A percentile compares a stretch with the other conserved stretches of the same genome.
Conservation (phyloP, 495 filamentous ascomycete genomes). For the Arthonia radiata region DNA sequence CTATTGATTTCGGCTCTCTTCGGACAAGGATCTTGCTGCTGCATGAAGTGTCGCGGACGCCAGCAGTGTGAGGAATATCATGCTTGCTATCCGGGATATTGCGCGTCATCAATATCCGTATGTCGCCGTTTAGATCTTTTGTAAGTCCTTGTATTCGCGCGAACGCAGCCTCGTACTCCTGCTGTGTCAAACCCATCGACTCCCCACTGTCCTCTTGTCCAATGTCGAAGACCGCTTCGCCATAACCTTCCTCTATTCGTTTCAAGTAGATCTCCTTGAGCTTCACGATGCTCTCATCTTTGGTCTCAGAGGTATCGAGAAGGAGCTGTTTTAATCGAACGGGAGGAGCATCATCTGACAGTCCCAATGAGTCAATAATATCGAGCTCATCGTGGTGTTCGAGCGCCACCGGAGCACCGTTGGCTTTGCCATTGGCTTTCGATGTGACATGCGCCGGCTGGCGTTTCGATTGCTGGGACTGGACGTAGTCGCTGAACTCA, state of each 20-base stretch:
- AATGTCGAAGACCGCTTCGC: slow-evolving; percentile 77
- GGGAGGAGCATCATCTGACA: slow-evolving; percentile 47
- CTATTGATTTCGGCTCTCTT: slow-evolving; percentile 41
- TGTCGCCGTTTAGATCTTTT: slow-evolving; percentile 41
- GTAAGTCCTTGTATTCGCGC: slow-evolving; percentile 40
- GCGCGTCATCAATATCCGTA: slow-evolving; percentile 58
- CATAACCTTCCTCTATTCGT: slow-evolving; percentile 63
- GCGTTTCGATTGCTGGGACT: slow-evolving; percentile 60
- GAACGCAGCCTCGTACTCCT: slow-evolving; percentile 59
- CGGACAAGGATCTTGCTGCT: slow-evolving; percentile 71
- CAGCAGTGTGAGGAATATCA: no score
- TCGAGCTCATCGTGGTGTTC: slow-evolving; percentile 80
- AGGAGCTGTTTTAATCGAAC: slow-evolving; percentile 55
- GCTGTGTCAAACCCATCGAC: slow-evolving; percentile 55
- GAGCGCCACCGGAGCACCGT: slow-evolving; percentile 12
- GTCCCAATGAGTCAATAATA: slow-evolving; percentile 65
- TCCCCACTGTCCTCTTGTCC: slow-evolving; percentile 84
- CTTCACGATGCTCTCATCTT: slow-evolving; percentile 30
- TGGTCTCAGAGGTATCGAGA: slow-evolving; percentile 31
- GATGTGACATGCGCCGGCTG: slow-evolving; percentile 10
- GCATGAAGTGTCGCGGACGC: no score
- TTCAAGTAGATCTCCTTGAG: slow-evolving; percentile 34
- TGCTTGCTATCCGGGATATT: no score
- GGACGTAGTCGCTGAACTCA: slow-evolving; percentile 95
- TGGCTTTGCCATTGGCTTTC: slow-evolving; percentile 10